Percentiles rank a stretch among this genome's conserved stretches.
phyloP scores from a whole-genome alignment of 768 basidiomycete species.

The Infundibulicybe gibba region DNA sequence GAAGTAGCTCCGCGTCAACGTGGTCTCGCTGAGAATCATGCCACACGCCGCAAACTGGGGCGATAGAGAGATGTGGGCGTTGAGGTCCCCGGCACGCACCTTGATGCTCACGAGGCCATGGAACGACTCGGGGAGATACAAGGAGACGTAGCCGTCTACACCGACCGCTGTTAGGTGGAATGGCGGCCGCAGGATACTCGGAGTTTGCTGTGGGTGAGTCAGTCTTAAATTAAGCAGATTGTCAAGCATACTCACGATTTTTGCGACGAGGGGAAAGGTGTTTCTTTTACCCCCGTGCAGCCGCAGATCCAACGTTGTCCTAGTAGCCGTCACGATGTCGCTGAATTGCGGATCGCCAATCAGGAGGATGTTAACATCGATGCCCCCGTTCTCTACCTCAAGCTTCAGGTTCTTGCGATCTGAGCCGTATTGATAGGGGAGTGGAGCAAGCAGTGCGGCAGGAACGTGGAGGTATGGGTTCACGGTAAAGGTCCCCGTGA shows the following conservation, averaged over 20 bases:
- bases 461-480: conserved; percentile 30
- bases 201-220: conserved; percentile 26
- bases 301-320: conserved; percentile 28
- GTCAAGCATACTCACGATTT: conserved; percentile 26
- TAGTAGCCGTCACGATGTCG: conserved; percentile 4
- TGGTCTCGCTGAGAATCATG: conserved; percentile 31
- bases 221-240: background rate
- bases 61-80: conserved; percentile 30
- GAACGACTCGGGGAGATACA: conserved; percentile 40
- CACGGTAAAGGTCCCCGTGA: conserved; percentile 22
- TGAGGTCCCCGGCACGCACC: conserved; percentile 33
- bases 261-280: conserved; percentile 30
- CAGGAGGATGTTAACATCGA: conserved; percentile 32
- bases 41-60: conserved; percentile 17
- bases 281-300: conserved; percentile 20
- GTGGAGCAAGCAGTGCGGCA: conserved; percentile 21
- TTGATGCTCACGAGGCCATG: conserved; percentile 33
- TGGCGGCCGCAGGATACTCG: conserved; percentile 25
- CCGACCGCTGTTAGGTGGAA: conserved; percentile 26
- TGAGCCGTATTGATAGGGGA: conserved; percentile 10
- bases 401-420: conserved; percentile 28
- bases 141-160: conserved; percentile 24
- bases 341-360: conserved; percentile 8
- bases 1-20: conserved; percentile 26
- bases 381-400: conserved; percentile 17